Conservation (phyloP, 2,329 filamentous ascomycete genomes). For the Fonsecaea pugnacius region DNA sequence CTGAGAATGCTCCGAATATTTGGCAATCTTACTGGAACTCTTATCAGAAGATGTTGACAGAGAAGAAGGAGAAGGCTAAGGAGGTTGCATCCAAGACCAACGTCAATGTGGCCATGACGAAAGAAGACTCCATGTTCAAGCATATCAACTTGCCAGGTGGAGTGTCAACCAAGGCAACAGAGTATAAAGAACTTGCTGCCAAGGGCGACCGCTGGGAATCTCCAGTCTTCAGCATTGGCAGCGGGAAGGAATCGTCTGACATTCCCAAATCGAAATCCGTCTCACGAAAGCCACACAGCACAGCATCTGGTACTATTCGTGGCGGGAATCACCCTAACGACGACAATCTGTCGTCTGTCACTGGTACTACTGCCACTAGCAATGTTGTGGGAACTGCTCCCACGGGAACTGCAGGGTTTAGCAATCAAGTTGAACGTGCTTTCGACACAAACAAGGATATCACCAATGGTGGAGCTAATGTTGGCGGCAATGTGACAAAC, state of each 20-base stretch:
- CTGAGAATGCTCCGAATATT: conserved; percentile 76
- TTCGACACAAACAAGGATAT: conserved; percentile 37
- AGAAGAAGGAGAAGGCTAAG: conserved; percentile 78
- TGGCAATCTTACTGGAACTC: conserved; percentile 83
- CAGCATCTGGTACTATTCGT: conserved; percentile 44
- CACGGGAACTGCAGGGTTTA: conserved; percentile 39
- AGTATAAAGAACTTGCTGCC: conserved; percentile 83
- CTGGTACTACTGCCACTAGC: conserved; percentile 3
- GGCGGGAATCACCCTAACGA: conserved; percentile 37
- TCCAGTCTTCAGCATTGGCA: conserved; percentile 86
- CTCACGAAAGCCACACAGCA: conserved; percentile 63
- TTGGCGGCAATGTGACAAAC: conserved; percentile 28
- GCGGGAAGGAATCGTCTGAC: conserved; percentile 71
- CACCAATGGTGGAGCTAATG: conserved; percentile 12
- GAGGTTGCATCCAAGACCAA: conserved; percentile 66
- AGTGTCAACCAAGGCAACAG: conserved; percentile 89
- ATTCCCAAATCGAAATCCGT: conserved; percentile 65
- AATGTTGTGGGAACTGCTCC: background rate
- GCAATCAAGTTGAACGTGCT: conserved; percentile 52
- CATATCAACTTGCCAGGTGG: conserved; percentile 82
- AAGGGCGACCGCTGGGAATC: conserved; percentile 96
- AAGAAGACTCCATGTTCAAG: conserved; percentile 91
- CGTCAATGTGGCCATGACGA: conserved; percentile 81
- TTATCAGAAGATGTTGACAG: conserved; percentile 71
- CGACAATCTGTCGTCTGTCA: conserved; percentile 1